phyloP scores from a whole-genome alignment of 139 green algal species.

The Microglena sp. region DNA sequence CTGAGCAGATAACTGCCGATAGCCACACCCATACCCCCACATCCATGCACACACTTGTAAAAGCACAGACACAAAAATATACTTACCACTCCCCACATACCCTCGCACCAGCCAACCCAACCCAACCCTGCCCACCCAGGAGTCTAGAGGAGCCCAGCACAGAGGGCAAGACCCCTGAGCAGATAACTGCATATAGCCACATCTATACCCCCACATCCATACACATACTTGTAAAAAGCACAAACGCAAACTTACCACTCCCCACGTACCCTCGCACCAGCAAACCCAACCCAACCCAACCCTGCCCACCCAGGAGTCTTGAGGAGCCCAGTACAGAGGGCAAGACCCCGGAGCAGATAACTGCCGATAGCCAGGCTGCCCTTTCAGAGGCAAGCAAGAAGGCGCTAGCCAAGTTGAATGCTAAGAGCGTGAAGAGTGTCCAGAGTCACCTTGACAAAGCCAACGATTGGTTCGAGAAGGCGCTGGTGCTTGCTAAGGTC shows the following conservation, averaged over 20 bases:
- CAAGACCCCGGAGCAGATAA: background rate
- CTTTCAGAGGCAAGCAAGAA: conserved; percentile 12
- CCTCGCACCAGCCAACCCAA: too few species aligned
- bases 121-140: too few species aligned
- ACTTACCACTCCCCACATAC: too few species aligned
- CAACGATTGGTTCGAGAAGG: conserved; percentile 7
- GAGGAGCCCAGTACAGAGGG: conserved; percentile 5
- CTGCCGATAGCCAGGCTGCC: too few species aligned
- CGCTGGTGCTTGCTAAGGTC: conserved; percentile 11
- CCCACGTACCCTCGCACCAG: too few species aligned
- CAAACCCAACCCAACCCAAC: too few species aligned
- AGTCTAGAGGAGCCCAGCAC: too few species aligned
- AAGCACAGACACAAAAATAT: background rate
- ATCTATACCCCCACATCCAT: background rate
- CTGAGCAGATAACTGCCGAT: background rate
- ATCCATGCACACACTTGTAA: background rate
- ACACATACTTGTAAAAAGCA: background rate
- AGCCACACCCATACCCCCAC: background rate
- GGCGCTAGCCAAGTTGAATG: conserved; percentile 14
- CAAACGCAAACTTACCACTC: too few species aligned
- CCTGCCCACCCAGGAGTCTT: background rate
- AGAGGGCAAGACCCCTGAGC: background rate
- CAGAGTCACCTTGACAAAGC: background rate
- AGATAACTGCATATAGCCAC: background rate
- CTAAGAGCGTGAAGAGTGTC: conserved; percentile 9